Evolutionary conservation across 257 asterid genomes (phyloP).

Genomic region (Forsythia suspensa): DNA sequence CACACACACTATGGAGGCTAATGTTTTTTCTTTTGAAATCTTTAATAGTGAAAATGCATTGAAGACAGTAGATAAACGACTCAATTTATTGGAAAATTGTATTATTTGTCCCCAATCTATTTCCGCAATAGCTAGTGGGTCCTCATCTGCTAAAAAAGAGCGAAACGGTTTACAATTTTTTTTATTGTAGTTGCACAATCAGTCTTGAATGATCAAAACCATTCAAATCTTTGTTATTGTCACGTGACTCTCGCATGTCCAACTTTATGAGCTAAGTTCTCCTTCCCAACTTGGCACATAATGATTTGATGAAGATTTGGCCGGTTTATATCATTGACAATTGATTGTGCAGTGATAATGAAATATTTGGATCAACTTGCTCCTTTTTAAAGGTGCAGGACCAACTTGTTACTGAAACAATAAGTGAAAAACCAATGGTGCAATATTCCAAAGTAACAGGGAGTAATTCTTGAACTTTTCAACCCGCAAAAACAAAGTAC

Average conservation of each 20-base stretch:
- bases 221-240: background rate
- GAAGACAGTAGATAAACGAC: background rate
- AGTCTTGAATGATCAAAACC: background rate
- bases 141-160: background rate
- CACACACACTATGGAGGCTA: background rate
- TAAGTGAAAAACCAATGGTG: background rate
- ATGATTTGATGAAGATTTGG: background rate
- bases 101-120: background rate
- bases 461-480: background rate
- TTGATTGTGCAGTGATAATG: background rate
- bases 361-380: background rate
- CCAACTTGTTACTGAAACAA: background rate
- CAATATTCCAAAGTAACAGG: background rate
- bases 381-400: background rate
- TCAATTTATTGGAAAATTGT: background rate
- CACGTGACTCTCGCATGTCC: background rate
- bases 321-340: background rate
- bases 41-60: background rate
- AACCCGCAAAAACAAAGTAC: background rate
- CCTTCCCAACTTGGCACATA: background rate
- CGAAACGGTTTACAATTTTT: background rate
- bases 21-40: background rate
- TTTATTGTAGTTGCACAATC: background rate
- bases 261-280: background rate
- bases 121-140: background rate